Evolutionary conservation across 2,329 filamentous ascomycete species (phyloP).

Genomic region (Fusarium caatingaense): DNA sequence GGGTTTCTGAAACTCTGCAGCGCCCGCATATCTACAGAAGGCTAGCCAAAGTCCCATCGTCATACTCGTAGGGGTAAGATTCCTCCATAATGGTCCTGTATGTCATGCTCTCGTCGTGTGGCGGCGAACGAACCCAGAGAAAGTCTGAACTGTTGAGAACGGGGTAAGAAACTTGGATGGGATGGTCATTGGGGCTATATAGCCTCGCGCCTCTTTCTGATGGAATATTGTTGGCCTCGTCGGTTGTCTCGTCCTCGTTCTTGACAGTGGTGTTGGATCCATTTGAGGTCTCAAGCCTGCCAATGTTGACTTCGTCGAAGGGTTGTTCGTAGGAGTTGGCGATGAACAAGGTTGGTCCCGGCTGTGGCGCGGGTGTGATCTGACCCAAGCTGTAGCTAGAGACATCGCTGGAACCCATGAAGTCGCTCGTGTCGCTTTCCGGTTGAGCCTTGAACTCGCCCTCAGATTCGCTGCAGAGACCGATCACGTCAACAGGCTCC

Average conservation of each 20-base stretch:
- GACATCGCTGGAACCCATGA: neutral
- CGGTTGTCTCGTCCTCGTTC: neutral
- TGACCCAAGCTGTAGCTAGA: neutral
- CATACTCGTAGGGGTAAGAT: neutral
- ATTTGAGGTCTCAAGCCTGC: neutral
- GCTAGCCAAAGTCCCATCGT: neutral
- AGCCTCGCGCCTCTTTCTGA: neutral
- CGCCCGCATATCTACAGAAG: neutral
- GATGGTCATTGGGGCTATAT: neutral
- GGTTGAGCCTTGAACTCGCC: neutral
- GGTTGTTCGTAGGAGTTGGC: neutral
- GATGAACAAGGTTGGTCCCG: neutral
- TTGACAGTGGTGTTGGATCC: neutral
- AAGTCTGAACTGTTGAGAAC: neutral
- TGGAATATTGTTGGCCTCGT: neutral
- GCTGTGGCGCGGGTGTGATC: neutral
- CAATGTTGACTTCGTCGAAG: neutral
- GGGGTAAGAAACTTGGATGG: neutral
- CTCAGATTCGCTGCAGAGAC: neutral
- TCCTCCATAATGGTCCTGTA: neutral
- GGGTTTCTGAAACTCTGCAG: neutral
- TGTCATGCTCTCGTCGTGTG: neutral
- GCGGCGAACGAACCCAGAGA: neutral
- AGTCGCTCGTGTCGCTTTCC: neutral
- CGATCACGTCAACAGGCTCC: no score